Conservation (phyloP, 1,284 basidiomycete species). For the Fomes fomentarius region DNA sequence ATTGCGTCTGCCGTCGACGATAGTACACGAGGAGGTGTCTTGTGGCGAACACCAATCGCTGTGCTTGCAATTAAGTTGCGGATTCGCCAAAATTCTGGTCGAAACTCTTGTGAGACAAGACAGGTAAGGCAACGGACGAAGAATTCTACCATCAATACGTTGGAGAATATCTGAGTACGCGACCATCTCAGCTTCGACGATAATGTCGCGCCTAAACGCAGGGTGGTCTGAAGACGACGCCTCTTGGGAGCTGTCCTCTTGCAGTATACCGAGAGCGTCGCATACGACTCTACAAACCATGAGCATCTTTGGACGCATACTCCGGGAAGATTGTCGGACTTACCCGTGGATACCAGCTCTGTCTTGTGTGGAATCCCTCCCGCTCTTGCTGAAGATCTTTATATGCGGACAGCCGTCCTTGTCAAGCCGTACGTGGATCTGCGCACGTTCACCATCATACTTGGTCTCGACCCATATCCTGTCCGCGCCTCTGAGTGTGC, state of each 20-base stretch:
- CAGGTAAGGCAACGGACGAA: not conserved
- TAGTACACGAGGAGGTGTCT: not conserved
- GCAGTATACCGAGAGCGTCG: constrained; percentile 55
- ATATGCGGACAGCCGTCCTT: constrained; percentile 48
- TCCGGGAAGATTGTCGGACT: constrained; percentile 30
- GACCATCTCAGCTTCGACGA: constrained; percentile 90
- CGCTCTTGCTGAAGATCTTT: constrained; percentile 85
- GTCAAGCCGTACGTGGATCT: constrained; percentile 75
- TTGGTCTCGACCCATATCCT: constrained; percentile 85
- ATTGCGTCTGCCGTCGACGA: constrained; percentile 8
- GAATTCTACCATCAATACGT: constrained; percentile 57
- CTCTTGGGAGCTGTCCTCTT: too few relatives aligned
- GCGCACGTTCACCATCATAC: constrained; percentile 89
- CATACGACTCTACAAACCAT: constrained; percentile 73
- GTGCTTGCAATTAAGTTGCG: constrained; percentile 58
- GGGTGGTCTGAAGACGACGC: too few relatives aligned
- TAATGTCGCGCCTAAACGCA: constrained; percentile 51
- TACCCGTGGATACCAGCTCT: constrained; percentile 69
- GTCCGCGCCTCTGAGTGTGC: constrained; percentile 45
- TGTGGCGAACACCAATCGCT: constrained; percentile 49
- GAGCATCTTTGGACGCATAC: too few relatives aligned
- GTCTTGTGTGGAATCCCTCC: constrained; percentile 77
- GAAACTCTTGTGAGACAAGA: not conserved
- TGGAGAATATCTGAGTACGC: constrained; percentile 63
- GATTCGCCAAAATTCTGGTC: constrained; percentile 75